These are phyloP conservation scores for Geotrichum ghanense DNA, from an alignment of 805 yeast species.

Conservation along the genomic window DNA sequence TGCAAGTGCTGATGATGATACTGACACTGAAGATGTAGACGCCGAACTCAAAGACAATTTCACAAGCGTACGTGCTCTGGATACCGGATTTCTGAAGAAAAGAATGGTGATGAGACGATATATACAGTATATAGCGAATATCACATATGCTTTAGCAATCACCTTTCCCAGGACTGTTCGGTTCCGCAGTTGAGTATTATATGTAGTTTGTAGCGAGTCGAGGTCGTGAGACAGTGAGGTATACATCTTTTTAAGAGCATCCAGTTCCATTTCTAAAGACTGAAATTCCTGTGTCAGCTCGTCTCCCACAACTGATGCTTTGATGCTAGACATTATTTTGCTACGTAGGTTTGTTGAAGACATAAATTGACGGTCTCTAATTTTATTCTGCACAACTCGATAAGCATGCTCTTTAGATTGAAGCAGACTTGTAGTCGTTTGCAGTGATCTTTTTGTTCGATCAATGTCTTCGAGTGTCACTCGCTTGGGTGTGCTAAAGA, in stretches of 20 bases:
- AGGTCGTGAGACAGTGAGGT: constrained; percentile 25
- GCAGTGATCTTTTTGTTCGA: constrained; percentile 21
- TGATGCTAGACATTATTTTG: constrained; percentile 17
- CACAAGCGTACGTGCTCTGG: neutral
- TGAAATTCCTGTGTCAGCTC: constrained; percentile 11
- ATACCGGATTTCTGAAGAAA: constrained; percentile 21
- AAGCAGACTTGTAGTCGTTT: constrained; percentile 22
- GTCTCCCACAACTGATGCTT: constrained; percentile 13
- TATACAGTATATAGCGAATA: constrained; percentile 30
- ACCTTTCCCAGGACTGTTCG: constrained; percentile 25
- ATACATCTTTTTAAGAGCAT: constrained; percentile 24
- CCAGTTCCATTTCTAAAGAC: constrained; percentile 22
- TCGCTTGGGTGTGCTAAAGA: constrained; percentile 16
- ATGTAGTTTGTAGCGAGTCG: constrained; percentile 14
- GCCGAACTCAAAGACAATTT: neutral
- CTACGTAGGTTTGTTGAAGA: constrained; percentile 21
- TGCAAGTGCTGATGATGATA: neutral
- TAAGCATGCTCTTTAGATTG: constrained; percentile 17
- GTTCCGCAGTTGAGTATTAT: constrained; percentile 16
- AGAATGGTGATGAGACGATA: constrained; percentile 28
- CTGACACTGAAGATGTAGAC: neutral
- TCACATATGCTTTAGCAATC: constrained; percentile 16
- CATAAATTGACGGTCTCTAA: constrained; percentile 15
- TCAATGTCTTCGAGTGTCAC: constrained; percentile 22
- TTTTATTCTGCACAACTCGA: constrained; percentile 15